Evolutionary conservation across 75 land plant species (phyloP).

Genomic region (Chamaecyparis obtusa): DNA sequence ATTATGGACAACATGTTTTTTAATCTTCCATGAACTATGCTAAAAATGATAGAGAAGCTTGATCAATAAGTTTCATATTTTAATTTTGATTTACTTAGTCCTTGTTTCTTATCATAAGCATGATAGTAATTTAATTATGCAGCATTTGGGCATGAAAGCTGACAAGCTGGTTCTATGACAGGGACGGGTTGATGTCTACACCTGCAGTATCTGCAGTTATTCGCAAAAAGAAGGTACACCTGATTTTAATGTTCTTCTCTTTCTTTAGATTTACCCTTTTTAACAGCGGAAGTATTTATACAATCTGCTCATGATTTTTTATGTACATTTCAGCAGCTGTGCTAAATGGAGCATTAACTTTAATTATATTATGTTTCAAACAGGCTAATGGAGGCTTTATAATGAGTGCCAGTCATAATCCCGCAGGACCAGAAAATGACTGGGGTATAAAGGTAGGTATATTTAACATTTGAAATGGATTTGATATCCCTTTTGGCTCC

Average conservation of each 20-base stretch:
- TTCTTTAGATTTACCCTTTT: not conserved
- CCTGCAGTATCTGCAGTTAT: constrained; percentile 99
- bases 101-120: not conserved
- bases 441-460: constrained; percentile 92
- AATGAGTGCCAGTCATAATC: constrained; percentile 99
- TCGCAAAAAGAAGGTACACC: constrained; percentile 63
- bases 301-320: not conserved
- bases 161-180: constrained; percentile 20
- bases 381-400: constrained; percentile 98
- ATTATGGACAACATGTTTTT: not conserved
- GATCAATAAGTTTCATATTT: not conserved
- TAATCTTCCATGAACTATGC: not conserved
- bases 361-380: not conserved
- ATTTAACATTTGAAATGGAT: constrained; percentile 4
- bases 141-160: not conserved
- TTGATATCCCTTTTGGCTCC: not conserved
- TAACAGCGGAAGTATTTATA: not conserved
- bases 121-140: not conserved
- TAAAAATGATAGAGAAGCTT: not conserved
- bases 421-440: constrained; percentile 94
- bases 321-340: not conserved
- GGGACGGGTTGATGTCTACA: constrained; percentile 94
- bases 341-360: not conserved
- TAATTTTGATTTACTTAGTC: not conserved
- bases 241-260: not conserved